These are phyloP conservation scores for Cercophora sp. DNA, from an alignment of 495 filamentous ascomycete genomes.

Conservation along the genomic window DNA sequence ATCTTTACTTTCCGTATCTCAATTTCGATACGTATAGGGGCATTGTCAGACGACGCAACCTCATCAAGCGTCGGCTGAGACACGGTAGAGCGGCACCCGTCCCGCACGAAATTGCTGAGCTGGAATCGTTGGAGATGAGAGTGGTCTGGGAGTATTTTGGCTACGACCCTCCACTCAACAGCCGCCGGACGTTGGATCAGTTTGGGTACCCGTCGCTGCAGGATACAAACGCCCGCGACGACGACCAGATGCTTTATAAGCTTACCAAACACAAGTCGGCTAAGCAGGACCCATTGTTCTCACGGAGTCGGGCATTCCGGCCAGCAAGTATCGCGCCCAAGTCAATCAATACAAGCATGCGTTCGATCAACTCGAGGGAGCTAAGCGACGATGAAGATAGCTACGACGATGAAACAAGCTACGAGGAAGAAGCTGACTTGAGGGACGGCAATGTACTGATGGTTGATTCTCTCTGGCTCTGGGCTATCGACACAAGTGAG, in stretches of 20 bases:
- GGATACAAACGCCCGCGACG: slow-evolving; percentile 59
- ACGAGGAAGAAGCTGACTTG: slow-evolving; percentile 37
- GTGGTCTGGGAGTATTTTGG: slow-evolving; percentile 63
- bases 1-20: slow-evolving; percentile 51
- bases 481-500: slow-evolving; percentile 58
- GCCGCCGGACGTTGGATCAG: slow-evolving; percentile 62
- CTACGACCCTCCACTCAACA: slow-evolving; percentile 61
- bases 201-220: slow-evolving; percentile 61
- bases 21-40: slow-evolving; percentile 65
- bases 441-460: slow-evolving; percentile 60
- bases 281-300: no score
- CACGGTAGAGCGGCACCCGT: slow-evolving; percentile 58
- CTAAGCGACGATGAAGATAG: slow-evolving; percentile 8
- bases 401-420: slow-evolving; percentile 20
- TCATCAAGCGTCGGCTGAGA: slow-evolving; percentile 50
- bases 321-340: no score
- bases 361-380: neutral
- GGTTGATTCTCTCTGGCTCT: slow-evolving; percentile 69
- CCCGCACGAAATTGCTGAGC: slow-evolving; percentile 46
- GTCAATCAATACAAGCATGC: neutral
- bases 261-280: slow-evolving; percentile 44
- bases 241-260: slow-evolving; percentile 70
- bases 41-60: slow-evolving; percentile 54
- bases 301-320: no score
- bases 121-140: slow-evolving; percentile 53